These are phyloP conservation scores for Dactylonectria macrodidyma DNA, from an alignment of 2,329 filamentous ascomycete species.

Conservation along the genomic window DNA sequence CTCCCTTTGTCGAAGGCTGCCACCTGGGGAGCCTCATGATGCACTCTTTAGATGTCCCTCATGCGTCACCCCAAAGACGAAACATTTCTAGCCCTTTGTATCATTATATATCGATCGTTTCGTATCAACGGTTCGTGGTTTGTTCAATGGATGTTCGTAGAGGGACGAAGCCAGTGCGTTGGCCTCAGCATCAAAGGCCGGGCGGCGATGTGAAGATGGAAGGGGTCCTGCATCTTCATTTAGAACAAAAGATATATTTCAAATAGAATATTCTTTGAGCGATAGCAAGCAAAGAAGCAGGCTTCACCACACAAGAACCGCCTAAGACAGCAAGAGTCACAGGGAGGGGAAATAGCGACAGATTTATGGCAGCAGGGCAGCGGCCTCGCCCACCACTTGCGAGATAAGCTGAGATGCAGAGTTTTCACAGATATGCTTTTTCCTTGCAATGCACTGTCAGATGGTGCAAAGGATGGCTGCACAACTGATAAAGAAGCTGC, in stretches of 20 bases:
- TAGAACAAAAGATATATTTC: constrained; percentile 7
- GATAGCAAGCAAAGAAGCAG: not conserved
- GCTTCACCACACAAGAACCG: not conserved
- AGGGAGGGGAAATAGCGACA: constrained; percentile 33
- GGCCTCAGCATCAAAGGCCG: constrained; percentile 1
- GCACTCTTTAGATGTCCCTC: constrained; percentile 1
- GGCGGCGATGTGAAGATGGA: not conserved
- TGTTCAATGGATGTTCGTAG: not conserved
- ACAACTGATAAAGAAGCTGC: constrained; percentile 40
- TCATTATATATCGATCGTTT: constrained; percentile 9
- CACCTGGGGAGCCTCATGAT: not conserved
- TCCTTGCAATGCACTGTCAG: constrained; percentile 32
- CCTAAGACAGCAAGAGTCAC: not conserved
- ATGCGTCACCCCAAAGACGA: not conserved
- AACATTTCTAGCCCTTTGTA: not conserved
- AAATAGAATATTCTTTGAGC: not conserved
- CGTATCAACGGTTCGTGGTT: constrained; percentile 11
- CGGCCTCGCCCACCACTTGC: constrained; percentile 33
- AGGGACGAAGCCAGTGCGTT: constrained; percentile 18
- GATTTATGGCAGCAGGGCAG: constrained; percentile 42
- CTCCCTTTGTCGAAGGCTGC: not conserved
- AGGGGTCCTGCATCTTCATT: not conserved
- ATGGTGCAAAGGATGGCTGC: constrained; percentile 43
- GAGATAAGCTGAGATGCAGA: constrained; percentile 43
- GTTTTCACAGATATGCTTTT: constrained; percentile 43